Conservation (phyloP, 139 green algal genomes). For the Tetradesmus obliquus region DNA sequence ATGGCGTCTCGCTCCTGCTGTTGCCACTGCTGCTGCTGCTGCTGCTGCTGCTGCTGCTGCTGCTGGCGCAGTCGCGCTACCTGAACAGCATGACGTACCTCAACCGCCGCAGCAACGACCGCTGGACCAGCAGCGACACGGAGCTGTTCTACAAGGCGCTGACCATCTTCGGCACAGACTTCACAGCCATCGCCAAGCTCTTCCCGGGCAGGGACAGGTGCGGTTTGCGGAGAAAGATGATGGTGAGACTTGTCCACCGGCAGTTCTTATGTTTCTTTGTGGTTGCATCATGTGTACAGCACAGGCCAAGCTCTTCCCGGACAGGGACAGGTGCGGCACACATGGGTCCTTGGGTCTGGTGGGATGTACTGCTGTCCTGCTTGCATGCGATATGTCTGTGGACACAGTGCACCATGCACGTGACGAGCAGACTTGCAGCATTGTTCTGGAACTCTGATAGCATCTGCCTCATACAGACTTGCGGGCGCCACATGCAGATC, state of each 20-base stretch:
- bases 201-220: constrained; percentile 44
- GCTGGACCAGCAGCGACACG: constrained; percentile 75
- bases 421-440: no score
- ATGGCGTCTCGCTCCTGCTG: neutral
- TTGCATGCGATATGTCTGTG: no score
- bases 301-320: constrained; percentile 35
- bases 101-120: constrained; percentile 57
- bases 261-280: no score
- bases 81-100: constrained; percentile 25
- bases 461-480: no score
- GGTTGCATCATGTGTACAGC: no score
- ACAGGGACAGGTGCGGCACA: neutral
- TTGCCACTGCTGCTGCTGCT: neutral
- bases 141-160: constrained; percentile 79
- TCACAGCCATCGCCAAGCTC: constrained; percentile 69
- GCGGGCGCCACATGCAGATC: no score
- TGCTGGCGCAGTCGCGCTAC: constrained; percentile 6
- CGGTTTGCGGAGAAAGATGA: no score
- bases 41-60: neutral
- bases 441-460: no score
- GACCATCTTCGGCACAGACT: constrained; percentile 84
- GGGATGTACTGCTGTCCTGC: no score
- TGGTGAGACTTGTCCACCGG: no score
- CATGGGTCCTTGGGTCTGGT: neutral
- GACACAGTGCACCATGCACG: no score